Evolutionary conservation across 805 yeast genomes (phyloP).

Genomic region (Wickerhamiella shivajii): DNA sequence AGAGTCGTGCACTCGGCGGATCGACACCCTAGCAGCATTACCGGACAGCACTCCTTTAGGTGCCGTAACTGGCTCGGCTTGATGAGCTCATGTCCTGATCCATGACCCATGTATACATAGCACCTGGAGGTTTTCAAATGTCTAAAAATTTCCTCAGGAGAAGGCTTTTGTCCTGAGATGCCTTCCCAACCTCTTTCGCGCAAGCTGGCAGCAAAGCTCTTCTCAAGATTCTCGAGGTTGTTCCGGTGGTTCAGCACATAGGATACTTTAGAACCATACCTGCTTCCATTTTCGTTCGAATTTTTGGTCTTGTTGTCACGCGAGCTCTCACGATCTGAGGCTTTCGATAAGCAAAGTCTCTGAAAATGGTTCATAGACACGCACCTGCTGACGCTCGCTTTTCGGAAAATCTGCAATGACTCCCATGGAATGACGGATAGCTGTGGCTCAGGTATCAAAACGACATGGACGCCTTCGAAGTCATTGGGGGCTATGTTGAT

Average conservation of each 20-base stretch:
- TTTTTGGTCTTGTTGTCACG: not conserved
- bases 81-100: constrained; percentile 84
- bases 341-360: constrained; percentile 24
- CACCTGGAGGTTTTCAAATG: constrained; percentile 33
- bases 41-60: constrained; percentile 25
- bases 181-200: constrained; percentile 36
- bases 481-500: not conserved
- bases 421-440: constrained; percentile 88
- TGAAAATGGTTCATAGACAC: constrained; percentile 33
- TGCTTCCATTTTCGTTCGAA: not conserved
- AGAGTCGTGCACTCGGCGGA: constrained; percentile 32
- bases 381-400: constrained; percentile 13
- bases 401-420: constrained; percentile 32
- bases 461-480: constrained; percentile 34
- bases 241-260: constrained; percentile 72
- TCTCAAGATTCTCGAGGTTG: constrained; percentile 58
- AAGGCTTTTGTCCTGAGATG: constrained; percentile 33
- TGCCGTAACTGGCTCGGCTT: constrained; percentile 39
- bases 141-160: constrained; percentile 40
- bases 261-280: constrained; percentile 18
- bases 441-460: constrained; percentile 51
- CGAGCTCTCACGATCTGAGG: constrained; percentile 5
- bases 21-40: constrained; percentile 73
- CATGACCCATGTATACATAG: constrained; percentile 82
- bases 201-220: constrained; percentile 35